phyloP scores from a whole-genome alignment of 352 stramenopile genomes.

The Blastocystis sp. region DNA sequence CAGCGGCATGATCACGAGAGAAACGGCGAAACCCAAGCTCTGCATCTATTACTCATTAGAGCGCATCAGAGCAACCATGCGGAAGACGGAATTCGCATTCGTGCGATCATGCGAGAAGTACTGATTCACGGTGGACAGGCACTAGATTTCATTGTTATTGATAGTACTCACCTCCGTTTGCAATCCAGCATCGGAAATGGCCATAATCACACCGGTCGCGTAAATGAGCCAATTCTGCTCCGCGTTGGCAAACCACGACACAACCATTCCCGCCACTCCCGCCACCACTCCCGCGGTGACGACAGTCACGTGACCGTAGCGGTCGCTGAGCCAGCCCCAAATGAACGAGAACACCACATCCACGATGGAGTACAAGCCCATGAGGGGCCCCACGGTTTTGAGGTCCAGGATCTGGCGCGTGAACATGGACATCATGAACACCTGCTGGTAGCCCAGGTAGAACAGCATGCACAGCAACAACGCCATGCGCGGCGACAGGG shows the following conservation, averaged over 20 bases:
- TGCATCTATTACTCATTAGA: not conserved
- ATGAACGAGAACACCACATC: conserved; percentile 54
- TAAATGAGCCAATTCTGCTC: conserved; percentile 51
- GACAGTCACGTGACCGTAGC: conserved; percentile 8
- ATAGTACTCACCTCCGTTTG: conserved; percentile 34
- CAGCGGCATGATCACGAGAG: not conserved
- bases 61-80: conserved; percentile 2
- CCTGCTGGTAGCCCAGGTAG: conserved; percentile 57
- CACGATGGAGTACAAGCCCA: conserved; percentile 18
- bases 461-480: conserved; percentile 51
- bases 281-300: not conserved
- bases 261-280: not conserved
- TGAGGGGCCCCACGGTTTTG: conserved; percentile 15
- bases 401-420: conserved; percentile 44
- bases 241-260: conserved; percentile 44
- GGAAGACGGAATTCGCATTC: conserved; percentile 51
- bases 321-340: conserved; percentile 11
- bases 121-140: conserved; percentile 43
- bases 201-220: conserved; percentile 27
- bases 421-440: conserved; percentile 34
- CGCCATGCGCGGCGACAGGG: conserved; percentile 1
- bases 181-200: conserved; percentile 54
- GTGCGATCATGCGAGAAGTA: conserved; percentile 29
- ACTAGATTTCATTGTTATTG: conserved; percentile 19
- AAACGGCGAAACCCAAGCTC: conserved; percentile 52